Percentiles rank a stretch among this genome's conserved stretches.
Conservation (phyloP, 2,329 filamentous ascomycete genomes). For the Penicillium sp. region DNA sequence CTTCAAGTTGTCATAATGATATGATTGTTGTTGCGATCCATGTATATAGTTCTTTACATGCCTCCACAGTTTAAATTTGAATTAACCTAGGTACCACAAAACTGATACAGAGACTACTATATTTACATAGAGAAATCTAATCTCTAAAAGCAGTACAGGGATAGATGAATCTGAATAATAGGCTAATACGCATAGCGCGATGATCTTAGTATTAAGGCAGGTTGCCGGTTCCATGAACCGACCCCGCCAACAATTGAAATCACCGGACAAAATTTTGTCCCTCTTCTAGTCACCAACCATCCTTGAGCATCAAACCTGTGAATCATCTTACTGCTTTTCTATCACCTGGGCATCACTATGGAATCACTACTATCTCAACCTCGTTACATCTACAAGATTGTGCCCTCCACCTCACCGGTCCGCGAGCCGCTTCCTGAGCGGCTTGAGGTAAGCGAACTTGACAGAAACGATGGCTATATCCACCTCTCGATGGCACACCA, state of each 20-base stretch:
- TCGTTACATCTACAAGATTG: slow-evolving; percentile 39
- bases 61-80: no score
- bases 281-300: not conserved
- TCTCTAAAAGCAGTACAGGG: no score
- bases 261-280: slow-evolving; percentile 3
- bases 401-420: slow-evolving; percentile 35
- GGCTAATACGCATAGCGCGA: not conserved
- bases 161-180: not conserved
- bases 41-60: no score
- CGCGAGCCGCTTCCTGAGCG: slow-evolving; percentile 36
- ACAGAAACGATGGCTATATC: slow-evolving; percentile 37
- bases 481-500: slow-evolving; percentile 40
- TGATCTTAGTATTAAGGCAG: not conserved
- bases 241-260: slow-evolving; percentile 12
- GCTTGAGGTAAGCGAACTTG: slow-evolving; percentile 38
- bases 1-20: no score
- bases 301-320: not conserved
- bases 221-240: slow-evolving; percentile 14
- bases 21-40: no score
- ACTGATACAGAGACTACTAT: no score
- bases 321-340: not conserved
- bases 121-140: no score
- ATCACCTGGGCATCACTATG: slow-evolving; percentile 10
- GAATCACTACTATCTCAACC: slow-evolving; percentile 21
- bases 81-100: no score